Evolutionary conservation across 2,329 filamentous ascomycete species (phyloP), one percentile per base, ranked within the genome.

Genomic region (Xylaria digitata): DNA sequence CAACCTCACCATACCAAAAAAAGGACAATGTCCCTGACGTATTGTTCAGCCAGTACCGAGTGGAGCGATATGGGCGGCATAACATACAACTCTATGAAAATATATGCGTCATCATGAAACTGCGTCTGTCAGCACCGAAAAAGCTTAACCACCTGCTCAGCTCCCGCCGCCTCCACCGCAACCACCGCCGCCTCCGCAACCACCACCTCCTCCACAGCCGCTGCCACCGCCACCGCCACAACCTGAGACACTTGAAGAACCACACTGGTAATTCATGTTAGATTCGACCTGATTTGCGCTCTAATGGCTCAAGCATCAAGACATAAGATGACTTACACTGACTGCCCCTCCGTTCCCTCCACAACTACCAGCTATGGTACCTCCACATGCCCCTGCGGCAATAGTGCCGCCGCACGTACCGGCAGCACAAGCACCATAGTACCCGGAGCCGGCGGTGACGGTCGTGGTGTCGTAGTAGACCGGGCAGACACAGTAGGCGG

Each of bases 361-460:
- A 40, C 75, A 75, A 11, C 61, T 66, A 1, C 68, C 68, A 21
- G 66, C 69, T 0, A 78, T 81, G 17, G 80, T 80, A 13, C 70
- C 71, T 21, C 60, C 69, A 66, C 82, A 83, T 9, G 80, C 81
- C 1, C 80, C 83, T 32, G 77, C 69, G 15, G 73, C 79, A 15
- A 77, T 73, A 7, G 74, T 79, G 4, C 73, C 78, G 1, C 80
- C 80, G 70, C 86, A 89, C 1, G 82, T 86, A 0, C 85, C 87
- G 2, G 75, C 74, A 1, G 78, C 79, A 70, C 83, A 87, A 3
- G 73, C 78, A 0, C 80, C 84, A 40, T 78, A 78, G 7, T 71
- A 76, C 0, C 82, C 83, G 2, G 69, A 66, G 0, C 80, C 80
- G 13, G 46, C 43, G 2, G 79, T 77, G 6, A 73, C 70, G 4